These are phyloP conservation scores for Phylloporus sp. DNA, from an alignment of 768 basidiomycete genomes.

Conservation along the genomic window DNA sequence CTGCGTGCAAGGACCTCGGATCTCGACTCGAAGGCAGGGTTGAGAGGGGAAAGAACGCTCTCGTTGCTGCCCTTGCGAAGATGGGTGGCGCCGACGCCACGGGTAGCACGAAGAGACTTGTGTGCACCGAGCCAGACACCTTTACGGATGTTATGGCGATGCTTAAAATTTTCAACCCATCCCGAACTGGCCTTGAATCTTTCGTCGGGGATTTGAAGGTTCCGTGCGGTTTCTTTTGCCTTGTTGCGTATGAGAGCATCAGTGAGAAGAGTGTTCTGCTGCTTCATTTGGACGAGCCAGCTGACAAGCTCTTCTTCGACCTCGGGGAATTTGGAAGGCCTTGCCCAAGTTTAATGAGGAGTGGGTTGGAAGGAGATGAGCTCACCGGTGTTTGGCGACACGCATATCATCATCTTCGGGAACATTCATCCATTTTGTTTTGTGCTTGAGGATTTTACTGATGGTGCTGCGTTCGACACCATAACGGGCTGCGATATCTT, in stretches of 20 bases:
- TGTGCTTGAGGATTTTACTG: slow-evolving; percentile 86
- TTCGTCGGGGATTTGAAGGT: slow-evolving; percentile 55
- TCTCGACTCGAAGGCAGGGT: slow-evolving; percentile 36
- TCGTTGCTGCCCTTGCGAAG: slow-evolving; percentile 36
- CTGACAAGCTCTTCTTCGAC: slow-evolving; percentile 62
- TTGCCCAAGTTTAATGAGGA: slow-evolving; percentile 25
- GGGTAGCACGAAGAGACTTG: slow-evolving; percentile 31
- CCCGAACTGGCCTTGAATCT: slow-evolving; percentile 90
- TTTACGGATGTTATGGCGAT: slow-evolving; percentile 69
- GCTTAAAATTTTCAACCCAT: slow-evolving; percentile 92
- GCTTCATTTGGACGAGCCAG: slow-evolving; percentile 56
- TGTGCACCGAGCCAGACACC: slow-evolving; percentile 53
- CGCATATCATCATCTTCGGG: slow-evolving; percentile 54
- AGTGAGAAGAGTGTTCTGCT: slow-evolving; percentile 47
- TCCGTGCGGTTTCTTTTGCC: slow-evolving; percentile 62
- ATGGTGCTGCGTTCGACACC: slow-evolving; percentile 90
- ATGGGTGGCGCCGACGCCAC: slow-evolving; percentile 29
- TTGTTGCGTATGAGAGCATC: slow-evolving; percentile 62
- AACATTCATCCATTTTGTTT: slow-evolving; percentile 75
- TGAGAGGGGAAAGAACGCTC: slow-evolving; percentile 37
- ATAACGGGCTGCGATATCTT: slow-evolving; percentile 75
- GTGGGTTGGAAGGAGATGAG: slow-evolving; percentile 1
- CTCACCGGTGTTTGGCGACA: slow-evolving; percentile 68
- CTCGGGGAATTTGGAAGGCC: slow-evolving; percentile 78
- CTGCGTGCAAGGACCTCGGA: slow-evolving; percentile 27